Percentiles rank a stretch among this genome's conserved stretches.
These are phyloP conservation scores for Biscutella laevigata DNA, from an alignment of 441 rosid genomes.

Conservation along the genomic window DNA sequence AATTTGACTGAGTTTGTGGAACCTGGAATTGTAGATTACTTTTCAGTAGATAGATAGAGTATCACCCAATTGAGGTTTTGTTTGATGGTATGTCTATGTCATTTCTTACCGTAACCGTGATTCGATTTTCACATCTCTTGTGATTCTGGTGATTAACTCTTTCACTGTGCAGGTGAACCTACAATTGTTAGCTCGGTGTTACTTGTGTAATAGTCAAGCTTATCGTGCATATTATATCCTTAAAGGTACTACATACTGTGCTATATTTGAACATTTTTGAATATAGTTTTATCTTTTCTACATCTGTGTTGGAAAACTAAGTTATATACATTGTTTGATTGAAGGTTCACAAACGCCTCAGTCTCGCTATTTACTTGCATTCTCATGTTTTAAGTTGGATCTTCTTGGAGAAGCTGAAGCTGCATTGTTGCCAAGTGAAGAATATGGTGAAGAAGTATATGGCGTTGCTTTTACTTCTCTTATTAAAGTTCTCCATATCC, in stretches of 20 bases:
- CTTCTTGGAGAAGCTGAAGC: slow-evolving; percentile 49
- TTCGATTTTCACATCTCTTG: neutral
- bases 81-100: too few relatives aligned
- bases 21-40: too few relatives aligned
- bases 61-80: too few relatives aligned
- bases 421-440: slow-evolving; percentile 34
- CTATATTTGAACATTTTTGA: neutral
- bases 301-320: neutral
- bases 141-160: neutral
- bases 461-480: neutral
- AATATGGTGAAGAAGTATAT: slow-evolving; percentile 33
- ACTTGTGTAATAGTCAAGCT: slow-evolving; percentile 41
- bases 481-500: neutral
- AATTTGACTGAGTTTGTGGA: too few relatives aligned
- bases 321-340: neutral
- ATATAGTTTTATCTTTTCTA: neutral
- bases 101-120: too few relatives aligned
- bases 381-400: slow-evolving; percentile 54
- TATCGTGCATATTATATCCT: slow-evolving; percentile 43
- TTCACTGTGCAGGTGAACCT: slow-evolving; percentile 36
- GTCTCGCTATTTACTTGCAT: slow-evolving; percentile 48
- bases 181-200: slow-evolving; percentile 51
- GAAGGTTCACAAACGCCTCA: slow-evolving; percentile 40
- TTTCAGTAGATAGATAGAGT: too few relatives aligned
- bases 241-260: slow-evolving; percentile 32